Conservation (phyloP, 495 filamentous ascomycete species). For the Neurospora sp. region DNA sequence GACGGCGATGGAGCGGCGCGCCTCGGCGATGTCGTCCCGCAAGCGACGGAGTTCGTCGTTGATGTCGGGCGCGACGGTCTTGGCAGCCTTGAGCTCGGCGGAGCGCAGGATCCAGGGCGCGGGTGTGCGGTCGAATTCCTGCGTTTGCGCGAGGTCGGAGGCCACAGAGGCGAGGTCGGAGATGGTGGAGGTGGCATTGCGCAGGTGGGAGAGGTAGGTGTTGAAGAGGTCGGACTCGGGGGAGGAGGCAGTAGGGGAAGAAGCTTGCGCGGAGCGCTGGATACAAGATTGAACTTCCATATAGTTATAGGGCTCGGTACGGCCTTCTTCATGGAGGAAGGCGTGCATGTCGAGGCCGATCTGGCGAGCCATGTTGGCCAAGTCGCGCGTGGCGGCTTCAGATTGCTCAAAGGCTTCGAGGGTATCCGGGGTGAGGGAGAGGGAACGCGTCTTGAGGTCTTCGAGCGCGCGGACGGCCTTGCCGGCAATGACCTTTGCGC, state of each 20-base stretch:
- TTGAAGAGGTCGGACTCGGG: constrained; percentile 54
- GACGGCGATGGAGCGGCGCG: constrained; percentile 50
- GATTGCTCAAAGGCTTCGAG: constrained; percentile 41
- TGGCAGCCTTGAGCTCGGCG: constrained; percentile 65
- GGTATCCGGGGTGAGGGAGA: constrained; percentile 59
- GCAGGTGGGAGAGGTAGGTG: constrained; percentile 56
- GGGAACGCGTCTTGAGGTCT: constrained; percentile 65
- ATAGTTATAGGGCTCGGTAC: constrained; percentile 56
- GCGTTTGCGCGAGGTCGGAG: constrained; percentile 64
- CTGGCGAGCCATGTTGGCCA: constrained; percentile 57
- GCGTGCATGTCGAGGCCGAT: constrained; percentile 56
- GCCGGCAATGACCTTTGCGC: constrained; percentile 70
- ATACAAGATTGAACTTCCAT: constrained; percentile 54
- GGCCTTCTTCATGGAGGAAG: constrained; percentile 63
- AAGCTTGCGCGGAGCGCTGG: constrained; percentile 38
- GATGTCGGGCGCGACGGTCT: constrained; percentile 64
- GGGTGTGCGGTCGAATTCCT: constrained; percentile 67
- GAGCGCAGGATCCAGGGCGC: constrained; percentile 81
- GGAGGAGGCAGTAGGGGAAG: constrained; percentile 24
- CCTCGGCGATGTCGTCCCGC: constrained; percentile 62
- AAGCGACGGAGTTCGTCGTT: constrained; percentile 69
- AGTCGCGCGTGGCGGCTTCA: constrained; percentile 51
- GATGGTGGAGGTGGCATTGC: constrained; percentile 52
- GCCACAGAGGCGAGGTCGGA: constrained; percentile 65
- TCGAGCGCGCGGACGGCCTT: constrained; percentile 72